phyloP scores from a whole-genome alignment of 2,329 filamentous ascomycete genomes.

The Fusarium lyarnte region DNA sequence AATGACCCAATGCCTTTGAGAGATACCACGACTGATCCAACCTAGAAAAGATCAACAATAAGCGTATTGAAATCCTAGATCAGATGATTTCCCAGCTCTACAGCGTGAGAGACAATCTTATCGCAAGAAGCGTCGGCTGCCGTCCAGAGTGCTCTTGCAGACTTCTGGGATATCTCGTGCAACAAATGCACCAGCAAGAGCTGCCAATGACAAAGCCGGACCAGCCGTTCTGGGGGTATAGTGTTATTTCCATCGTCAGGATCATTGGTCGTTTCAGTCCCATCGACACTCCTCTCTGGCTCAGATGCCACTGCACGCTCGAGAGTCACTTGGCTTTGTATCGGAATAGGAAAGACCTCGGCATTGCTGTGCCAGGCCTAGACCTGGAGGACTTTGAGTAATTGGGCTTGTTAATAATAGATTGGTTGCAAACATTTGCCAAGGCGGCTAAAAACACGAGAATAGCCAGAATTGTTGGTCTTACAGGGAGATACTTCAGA shows the following conservation, averaged over 20 bases:
- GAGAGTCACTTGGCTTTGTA: background rate
- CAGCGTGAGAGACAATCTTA: background rate
- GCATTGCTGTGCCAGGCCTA: background rate
- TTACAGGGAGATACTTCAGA: background rate
- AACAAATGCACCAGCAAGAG: background rate
- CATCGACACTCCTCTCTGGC: no score
- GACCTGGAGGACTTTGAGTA: background rate
- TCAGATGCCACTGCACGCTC: no score
- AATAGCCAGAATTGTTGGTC: background rate
- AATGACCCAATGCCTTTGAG: no score
- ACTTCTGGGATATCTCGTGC: background rate
- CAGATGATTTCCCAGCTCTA: background rate
- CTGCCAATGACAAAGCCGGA: background rate
- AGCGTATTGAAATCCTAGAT: no score
- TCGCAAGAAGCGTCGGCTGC: background rate
- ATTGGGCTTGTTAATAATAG: background rate
- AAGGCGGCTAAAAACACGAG: background rate
- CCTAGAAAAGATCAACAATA: no score
- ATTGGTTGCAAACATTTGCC: accelerated
- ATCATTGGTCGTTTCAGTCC: no score
- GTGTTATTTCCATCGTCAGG: background rate
- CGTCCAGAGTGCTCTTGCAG: background rate
- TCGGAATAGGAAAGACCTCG: background rate
- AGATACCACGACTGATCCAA: no score
- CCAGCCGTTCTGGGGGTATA: background rate